Base-by-base conservation (phyloP, 2,329 filamentous ascomycete genomes). In the Aspergillus udagawae region DNA sequence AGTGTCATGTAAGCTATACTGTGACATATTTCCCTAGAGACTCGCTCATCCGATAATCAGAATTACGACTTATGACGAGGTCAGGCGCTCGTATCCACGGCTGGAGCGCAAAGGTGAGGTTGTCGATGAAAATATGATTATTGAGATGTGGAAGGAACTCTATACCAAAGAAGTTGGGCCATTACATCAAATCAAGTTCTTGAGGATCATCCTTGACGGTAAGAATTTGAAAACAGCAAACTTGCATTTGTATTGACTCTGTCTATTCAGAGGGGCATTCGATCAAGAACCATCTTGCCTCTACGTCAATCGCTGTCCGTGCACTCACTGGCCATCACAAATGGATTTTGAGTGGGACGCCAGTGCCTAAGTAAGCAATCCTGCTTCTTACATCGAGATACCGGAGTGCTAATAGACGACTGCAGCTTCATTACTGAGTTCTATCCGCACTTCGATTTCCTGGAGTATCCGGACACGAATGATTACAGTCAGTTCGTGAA, bases 131-230 rank as follows among this genome's bases (percentile, higher is more conserved):
- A 53, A 59, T 1, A 61, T 66, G 14, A 62, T 69, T 3, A 45
- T 58, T 5, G 54, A 61, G 27, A 70, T 65, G 66, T 74, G 65
- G 62, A 32, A 60, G 23, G 42, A 65, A 1, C 51, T 57, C 6
- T 73, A 65, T 51, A 38, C 62, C 5, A 27, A 66, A 5, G 58
- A 67, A 9, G 56, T 62, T 28, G 74, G 75, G 1, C 63, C 66
- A 3, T 57, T 77, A 4, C 75, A 77, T 60, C 54, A 55, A 25
- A 63, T 75, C 29, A 68, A 70, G 4, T 77, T 71, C 54, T 67
- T 67, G 25, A 65, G 75, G 2, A 73, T 77, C n/a, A 67, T 77
- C n/a, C 63, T 77, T 6, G 75, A 77, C 38, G 75, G 74, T 17
- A 38, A 38, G 32, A 5, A 3, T 71, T 64, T 54, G 66, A 14